Percentiles rank a stretch among this genome's conserved stretches.
Evolutionary conservation across 345 rosid species (phyloP).

Genomic region (Gossypium stocksii): DNA sequence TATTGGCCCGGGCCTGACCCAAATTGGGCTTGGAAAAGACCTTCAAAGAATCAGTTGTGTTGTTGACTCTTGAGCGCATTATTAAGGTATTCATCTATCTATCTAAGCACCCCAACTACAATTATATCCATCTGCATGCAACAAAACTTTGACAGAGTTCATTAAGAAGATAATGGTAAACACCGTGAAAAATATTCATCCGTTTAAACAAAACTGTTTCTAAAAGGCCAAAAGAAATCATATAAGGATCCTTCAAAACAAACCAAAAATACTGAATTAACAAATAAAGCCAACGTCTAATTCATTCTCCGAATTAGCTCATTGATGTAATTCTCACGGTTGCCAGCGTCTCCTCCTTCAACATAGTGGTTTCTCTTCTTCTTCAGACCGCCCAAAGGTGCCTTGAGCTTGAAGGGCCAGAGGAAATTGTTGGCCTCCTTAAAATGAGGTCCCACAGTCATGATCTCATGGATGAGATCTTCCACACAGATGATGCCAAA

Average conservation of each 20-base stretch:
- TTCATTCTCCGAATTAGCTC: conserved; percentile 88
- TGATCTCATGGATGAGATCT: conserved; percentile 81
- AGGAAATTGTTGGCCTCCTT: conserved; percentile 88
- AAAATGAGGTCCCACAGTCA: conserved; percentile 90
- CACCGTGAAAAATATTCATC: background rate
- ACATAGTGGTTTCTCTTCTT: conserved; percentile 96
- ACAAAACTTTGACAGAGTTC: background rate
- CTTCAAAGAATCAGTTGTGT: background rate
- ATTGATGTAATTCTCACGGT: conserved; percentile 72
- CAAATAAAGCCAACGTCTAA: conserved; percentile 19
- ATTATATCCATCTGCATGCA: background rate
- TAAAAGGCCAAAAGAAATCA: background rate
- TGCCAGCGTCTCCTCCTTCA: conserved; percentile 93
- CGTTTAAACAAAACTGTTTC: background rate
- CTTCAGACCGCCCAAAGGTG: conserved; percentile 77
- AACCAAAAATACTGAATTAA: background rate
- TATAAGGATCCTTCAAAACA: background rate
- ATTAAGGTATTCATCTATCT: background rate
- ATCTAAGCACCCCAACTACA: background rate
- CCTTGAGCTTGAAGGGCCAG: conserved; percentile 96
- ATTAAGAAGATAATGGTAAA: background rate
- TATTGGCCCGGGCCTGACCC: too few relatives aligned
- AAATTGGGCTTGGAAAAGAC: too few relatives aligned
- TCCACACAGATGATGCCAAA: conserved; percentile 71
- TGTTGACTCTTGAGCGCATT: background rate